Conservation (phyloP, 345 rosid species). For the Salix brachista region DNA sequence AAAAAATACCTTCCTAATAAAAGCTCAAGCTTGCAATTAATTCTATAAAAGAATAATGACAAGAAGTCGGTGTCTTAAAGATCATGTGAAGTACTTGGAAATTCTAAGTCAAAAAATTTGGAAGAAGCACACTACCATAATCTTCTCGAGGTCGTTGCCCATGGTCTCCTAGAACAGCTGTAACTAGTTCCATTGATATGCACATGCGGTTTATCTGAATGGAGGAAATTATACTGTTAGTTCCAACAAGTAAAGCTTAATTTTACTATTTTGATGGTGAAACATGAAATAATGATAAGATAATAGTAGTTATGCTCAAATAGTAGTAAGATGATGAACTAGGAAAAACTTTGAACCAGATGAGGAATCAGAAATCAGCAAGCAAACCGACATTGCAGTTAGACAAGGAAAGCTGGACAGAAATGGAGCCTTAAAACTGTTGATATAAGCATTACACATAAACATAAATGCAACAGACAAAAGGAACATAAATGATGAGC, state of each 20-base stretch:
- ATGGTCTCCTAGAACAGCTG: slow-evolving; percentile 98
- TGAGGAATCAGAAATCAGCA: neutral
- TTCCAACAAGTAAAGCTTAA: no score
- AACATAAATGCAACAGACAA: neutral
- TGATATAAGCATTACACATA: neutral
- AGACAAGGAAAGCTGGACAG: neutral
- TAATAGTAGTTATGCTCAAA: neutral
- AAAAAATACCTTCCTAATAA: neutral
- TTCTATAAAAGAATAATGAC: no score
- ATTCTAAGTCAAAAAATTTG: neutral
- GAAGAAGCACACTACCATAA: slow-evolving; percentile 46
- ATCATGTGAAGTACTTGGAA: neutral
- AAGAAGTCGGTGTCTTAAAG: no score
- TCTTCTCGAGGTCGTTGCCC: slow-evolving; percentile 92
- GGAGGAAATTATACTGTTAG: slow-evolving; percentile 4
- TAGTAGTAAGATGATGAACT: neutral
- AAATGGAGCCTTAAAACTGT: neutral
- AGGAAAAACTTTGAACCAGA: neutral
- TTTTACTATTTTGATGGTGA: neutral
- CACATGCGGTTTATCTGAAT: slow-evolving; percentile 69
- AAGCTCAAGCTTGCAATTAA: no score
- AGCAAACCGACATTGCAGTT: neutral
- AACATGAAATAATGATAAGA: neutral
- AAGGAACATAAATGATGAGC: neutral
- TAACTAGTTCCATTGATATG: slow-evolving; percentile 96